Evolutionary conservation across 352 stramenopile species (phyloP), one percentile per base, ranked within the genome.

Genomic region (Pythium sp.): DNA sequence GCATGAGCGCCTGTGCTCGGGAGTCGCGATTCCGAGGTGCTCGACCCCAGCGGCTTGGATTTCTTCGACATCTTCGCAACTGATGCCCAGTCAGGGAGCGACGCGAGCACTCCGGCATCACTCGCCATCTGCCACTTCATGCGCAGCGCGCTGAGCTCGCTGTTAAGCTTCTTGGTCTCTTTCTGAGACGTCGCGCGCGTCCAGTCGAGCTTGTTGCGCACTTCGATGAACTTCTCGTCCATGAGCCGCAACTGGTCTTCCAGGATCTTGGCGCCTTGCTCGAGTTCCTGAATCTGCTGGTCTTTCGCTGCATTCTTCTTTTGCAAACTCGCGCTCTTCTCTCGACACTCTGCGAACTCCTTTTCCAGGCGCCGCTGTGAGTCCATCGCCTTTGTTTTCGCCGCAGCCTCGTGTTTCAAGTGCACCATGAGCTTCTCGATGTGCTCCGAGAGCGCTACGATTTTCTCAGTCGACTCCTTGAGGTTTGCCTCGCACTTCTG

Each of bases 351-450:
- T 14, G 72, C 59, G 2, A 95, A 69, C 24, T 98, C 92, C 24
- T 90, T 93, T n/a, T 98, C 91, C 2, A 82, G 71, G 5, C 79
- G 76, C 20, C 88, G 79, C 49, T 96, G 76, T 41, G 91, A 72
- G 46, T 96, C 82, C n/a, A 91, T 72, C 7, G 87, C 86, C 28
- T 89, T 88, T 3, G 91, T 90, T 73, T 99, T 99, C n/a, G 87
- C 84, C 4, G 93, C 93, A 9, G 91, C 95, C 71, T 99, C 95
- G 73, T 98, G 94, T 75, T 98, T 98, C 11, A 98, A 68, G 69
- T 98, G 96, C 8, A 98, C 79, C 94, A 98, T 98, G 26, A 99
- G 79, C 77, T 99, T 99, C 71, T 98, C 95, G 26, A 98, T 97
- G 71, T 99, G 96, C 65, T 98, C 93, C 32, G 88, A 94, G n/a